Percentiles rank a stretch among this genome's conserved stretches.
Evolutionary conservation across 1,139 yeast species (phyloP).

Genomic region (Wickerhamomyces sp.): DNA sequence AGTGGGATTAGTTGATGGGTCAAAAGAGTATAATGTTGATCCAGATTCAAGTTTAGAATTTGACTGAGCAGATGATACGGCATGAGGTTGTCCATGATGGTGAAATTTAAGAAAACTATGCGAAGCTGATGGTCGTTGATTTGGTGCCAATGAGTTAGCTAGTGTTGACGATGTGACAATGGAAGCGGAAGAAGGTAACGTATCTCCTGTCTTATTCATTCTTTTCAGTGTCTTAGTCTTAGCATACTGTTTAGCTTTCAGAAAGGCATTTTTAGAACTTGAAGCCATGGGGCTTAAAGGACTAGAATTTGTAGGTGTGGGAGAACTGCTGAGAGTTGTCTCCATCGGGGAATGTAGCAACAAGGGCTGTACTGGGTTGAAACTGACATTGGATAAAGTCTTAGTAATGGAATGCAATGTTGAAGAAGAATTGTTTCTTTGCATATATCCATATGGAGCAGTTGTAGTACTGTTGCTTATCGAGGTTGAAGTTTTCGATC

Average conservation of each 20-base stretch:
- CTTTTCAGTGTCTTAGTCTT: constrained; percentile 21
- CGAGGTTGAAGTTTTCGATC: constrained; percentile 3
- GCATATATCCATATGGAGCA: constrained; percentile 5
- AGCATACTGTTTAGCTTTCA: constrained; percentile 23
- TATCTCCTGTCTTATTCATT: constrained; percentile 12
- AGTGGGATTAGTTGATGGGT: constrained; percentile 35
- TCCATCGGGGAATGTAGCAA: constrained; percentile 7
- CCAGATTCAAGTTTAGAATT: constrained; percentile 42
- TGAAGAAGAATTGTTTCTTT: constrained; percentile 18
- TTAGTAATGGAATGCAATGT: constrained; percentile 21
- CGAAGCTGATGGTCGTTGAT: neutral
- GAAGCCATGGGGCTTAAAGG: constrained; percentile 15
- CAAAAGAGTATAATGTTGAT: constrained; percentile 43
- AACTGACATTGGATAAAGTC: constrained; percentile 23
- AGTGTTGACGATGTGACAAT: neutral
- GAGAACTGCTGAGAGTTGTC: neutral
- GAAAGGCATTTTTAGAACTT: constrained; percentile 18
- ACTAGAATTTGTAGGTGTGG: constrained; percentile 1
- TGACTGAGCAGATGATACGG: constrained; percentile 43
- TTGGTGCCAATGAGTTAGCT: neutral
- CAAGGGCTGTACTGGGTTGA: constrained; percentile 13
- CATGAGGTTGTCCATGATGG: constrained; percentile 23
- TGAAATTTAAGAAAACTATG: constrained; percentile 37
- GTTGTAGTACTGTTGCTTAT: too few species aligned
- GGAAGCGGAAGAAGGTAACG: constrained; percentile 26